Evolutionary conservation across 257 asterid species (phyloP).

Genomic region (Solanum habrochaites): DNA sequence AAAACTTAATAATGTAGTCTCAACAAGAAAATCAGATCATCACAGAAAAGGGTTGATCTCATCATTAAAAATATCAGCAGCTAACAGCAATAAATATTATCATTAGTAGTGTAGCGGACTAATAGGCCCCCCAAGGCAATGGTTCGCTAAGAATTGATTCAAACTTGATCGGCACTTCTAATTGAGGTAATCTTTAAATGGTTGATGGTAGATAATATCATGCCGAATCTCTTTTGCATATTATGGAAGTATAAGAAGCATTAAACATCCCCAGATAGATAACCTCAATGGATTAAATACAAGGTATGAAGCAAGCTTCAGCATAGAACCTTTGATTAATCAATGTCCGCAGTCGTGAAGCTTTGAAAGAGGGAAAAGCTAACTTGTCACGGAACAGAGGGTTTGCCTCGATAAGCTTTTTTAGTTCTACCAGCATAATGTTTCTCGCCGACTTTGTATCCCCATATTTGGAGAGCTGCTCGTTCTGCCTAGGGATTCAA

Average conservation of each 20-base stretch:
- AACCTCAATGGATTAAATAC: not conserved
- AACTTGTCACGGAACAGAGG: slow-evolving; percentile 90
- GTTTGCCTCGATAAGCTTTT: slow-evolving; percentile 88
- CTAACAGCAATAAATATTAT: not conserved
- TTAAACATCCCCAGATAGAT: not conserved
- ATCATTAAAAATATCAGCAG: not conserved
- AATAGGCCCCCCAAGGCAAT: not conserved
- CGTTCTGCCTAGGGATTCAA: slow-evolving; percentile 64
- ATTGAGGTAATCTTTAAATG: not conserved
- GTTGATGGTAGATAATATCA: not conserved
- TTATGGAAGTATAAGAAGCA: not conserved
- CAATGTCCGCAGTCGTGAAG: slow-evolving; percentile 85
- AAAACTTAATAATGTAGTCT: slow-evolving; percentile 3
- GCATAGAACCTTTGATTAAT: slow-evolving; percentile 72
- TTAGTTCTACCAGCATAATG: slow-evolving; percentile 81
- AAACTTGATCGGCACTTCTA: not conserved
- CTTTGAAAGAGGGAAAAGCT: slow-evolving; percentile 64
- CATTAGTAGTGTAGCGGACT: not conserved
- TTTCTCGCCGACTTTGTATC: slow-evolving; percentile 88
- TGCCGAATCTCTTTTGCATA: not conserved
- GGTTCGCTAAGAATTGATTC: not conserved
- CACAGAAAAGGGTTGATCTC: not conserved
- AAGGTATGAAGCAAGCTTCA: not conserved
- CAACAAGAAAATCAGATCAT: not conserved
- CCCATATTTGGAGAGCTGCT: slow-evolving; percentile 93